Base-by-base conservation (phyloP, 106 monocot genomes). In the Xerophyta viscosa region DNA sequence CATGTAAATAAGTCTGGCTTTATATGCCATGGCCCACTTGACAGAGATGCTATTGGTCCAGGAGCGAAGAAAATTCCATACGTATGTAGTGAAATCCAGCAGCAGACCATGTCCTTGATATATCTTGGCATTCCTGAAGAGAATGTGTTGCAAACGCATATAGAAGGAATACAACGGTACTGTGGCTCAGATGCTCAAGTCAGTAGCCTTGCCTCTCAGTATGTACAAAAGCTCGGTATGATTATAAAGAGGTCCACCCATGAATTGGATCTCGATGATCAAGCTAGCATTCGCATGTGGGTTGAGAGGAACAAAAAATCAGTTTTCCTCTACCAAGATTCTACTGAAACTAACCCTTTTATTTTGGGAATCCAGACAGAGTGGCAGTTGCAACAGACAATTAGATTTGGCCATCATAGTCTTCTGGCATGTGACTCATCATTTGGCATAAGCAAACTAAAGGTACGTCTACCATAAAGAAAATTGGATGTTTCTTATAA, bases 361-460 rank as follows among this genome's bases (percentile, higher is more conserved):
- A 88, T 96, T 49, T 60, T 96, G 26, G 96, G 96, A 48, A 89
- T 96, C 49, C 96, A 96, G 50, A 96, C 96, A 43, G 88, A 96
- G 22, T 96, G 96, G 88, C 96, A 96, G 55, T 60, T 96, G 66
- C 96, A 96, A 37, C 88, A 88, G 54, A 84, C 84, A 78, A 70
- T 96, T 60, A 75, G 96, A n/a, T 96, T 96, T 71, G 65, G 96
- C 22, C 81, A 89, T 66, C 84, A 85, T 11, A 84, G 88, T 57
- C 69, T 96, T 58, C 51, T 96, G 41, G 84, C 96, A 8, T 71
- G 65, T 46, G 72, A 96, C 52, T 96, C 96, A 18, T 82, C 96
- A 37, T 96, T 96, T 68, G 96, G 96, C 24, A 71, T 96, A 59
- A 85, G 64, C 66, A 88, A 96, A 64, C 76, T 96, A 20, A 96